Conservation (phyloP, 371 early-diverging fungal species). For the Dichotomocladium elegans region DNA sequence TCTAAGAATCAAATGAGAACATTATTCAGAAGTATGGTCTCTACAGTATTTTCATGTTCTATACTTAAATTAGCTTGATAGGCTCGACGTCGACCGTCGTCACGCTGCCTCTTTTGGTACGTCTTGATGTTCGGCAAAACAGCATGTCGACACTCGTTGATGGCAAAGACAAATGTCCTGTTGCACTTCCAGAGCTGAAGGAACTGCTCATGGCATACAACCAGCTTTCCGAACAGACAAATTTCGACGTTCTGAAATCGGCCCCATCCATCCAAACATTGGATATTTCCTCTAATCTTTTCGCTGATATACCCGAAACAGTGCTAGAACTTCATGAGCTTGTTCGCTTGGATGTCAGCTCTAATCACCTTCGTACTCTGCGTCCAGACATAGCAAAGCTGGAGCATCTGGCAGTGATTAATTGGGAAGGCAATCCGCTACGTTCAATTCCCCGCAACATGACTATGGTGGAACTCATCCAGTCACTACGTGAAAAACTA, state of each 20-base stretch:
- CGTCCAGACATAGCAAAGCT: constrained; percentile 57
- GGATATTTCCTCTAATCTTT: constrained; percentile 61
- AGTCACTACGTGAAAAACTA: constrained; percentile 4
- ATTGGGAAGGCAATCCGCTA: constrained; percentile 59
- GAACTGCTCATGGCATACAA: constrained; percentile 57
- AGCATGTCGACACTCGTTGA: constrained; percentile 25
- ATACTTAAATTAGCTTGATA: background rate
- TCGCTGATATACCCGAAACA: constrained; percentile 49
- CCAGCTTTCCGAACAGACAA: constrained; percentile 16
- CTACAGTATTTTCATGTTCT: no score
- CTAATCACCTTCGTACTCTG: constrained; percentile 51
- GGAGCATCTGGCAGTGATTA: constrained; percentile 39
- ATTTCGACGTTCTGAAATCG: constrained; percentile 10
- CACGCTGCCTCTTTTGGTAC: constrained; percentile 36
- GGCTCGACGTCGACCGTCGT: background rate
- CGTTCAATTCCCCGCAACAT: constrained; percentile 41
- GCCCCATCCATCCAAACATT: constrained; percentile 54
- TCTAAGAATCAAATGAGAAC: constrained; percentile 41
- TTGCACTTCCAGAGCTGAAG: constrained; percentile 48
- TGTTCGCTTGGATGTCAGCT: constrained; percentile 61
- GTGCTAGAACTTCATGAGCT: constrained; percentile 35
- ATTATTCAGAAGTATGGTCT: constrained; percentile 24
- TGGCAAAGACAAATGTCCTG: constrained; percentile 4
- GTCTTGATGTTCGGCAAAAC: constrained; percentile 60
- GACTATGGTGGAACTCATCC: constrained; percentile 47